Evolutionary conservation across 179 eudicot species (phyloP).

Genomic region (Amaranthus tricolor): DNA sequence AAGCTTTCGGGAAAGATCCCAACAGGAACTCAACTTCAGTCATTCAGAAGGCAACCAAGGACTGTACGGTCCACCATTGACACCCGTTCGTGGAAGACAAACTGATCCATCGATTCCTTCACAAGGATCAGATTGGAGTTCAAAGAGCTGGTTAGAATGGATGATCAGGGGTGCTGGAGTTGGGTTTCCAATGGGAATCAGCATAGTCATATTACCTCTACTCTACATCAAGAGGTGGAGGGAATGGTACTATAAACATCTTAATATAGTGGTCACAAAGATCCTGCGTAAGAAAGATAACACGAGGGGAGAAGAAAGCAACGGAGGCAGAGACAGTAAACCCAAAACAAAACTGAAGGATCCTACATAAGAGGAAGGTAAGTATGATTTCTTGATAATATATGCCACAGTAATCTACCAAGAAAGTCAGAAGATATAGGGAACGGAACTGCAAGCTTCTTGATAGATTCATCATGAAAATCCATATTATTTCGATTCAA

Average conservation of each 20-base stretch:
- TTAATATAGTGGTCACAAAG: constrained; percentile 23
- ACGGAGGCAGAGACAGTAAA: not conserved
- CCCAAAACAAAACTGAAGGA: no score
- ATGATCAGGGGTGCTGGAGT: constrained; percentile 32
- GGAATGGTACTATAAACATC: constrained; percentile 31
- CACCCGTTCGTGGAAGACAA: not conserved
- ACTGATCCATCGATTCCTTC: not conserved
- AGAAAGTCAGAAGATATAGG: no score
- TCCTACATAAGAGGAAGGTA: no score
- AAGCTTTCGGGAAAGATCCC: constrained; percentile 24
- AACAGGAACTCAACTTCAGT: constrained; percentile 17
- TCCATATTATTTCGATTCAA: no score
- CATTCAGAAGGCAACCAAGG: constrained; percentile 27
- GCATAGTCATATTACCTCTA: constrained; percentile 34
- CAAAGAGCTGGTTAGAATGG: constrained; percentile 19
- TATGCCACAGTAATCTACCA: no score
- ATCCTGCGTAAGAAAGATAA: constrained; percentile 2
- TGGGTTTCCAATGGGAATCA: constrained; percentile 43
- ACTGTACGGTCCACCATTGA: constrained; percentile 25
- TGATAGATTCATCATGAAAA: no score
- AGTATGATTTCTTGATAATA: no score
- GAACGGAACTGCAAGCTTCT: no score
- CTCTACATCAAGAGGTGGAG: constrained; percentile 35
- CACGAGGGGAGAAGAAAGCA: not conserved
- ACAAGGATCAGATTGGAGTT: not conserved